Evolutionary conservation across 306 rosid species (phyloP), one percentile per base, ranked within the genome.

Genomic region (Bauhinia variegata): DNA sequence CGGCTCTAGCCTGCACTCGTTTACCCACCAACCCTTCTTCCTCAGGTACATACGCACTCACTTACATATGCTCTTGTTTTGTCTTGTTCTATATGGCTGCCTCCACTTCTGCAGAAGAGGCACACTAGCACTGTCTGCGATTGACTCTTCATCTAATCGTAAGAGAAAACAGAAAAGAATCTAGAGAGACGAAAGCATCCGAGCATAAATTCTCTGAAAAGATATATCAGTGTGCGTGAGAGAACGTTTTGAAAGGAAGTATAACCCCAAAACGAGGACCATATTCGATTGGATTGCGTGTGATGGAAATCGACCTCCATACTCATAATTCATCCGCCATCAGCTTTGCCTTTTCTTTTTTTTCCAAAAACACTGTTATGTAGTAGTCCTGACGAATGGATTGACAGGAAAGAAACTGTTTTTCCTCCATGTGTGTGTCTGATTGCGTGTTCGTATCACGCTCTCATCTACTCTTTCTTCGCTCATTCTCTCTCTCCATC

Each of bases 251-350:
- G 80, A 74, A 76, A 74, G 66, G 76, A 76, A 74, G 66, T 68
- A 61, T 76, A 37, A 1, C 28, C 37, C 84, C 65, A 31, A 62
- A 54, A 47, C 63, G 48, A 33, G 57, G 33, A 61, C 56, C 14
- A 54, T 61, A 80, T 76, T 23, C 87, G 74, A 68, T 83, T 83
- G 91, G 74, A 68, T 83, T 83, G 91, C 95, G 91, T 88, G 91
- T 76, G 67, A 69, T 34, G 58, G 53, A 33, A 72, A 44, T 48
- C 57, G 41, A 33, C 68, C 69, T 50, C 67, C 82, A 46, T 71
- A 7, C 62, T 61, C 63, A 53, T 56, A 5, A 23, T 67, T 69
- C 71, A 65, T 56, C 36, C 23, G 10, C 64, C 71, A 54, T 52
- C 78, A 60, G 42, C 81, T 46, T 70, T 53, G n/a, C n/a, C n/a